These are phyloP conservation scores for Cocos nucifera DNA, from an alignment of 176 grass and related monocot species.

Conservation along the genomic window DNA sequence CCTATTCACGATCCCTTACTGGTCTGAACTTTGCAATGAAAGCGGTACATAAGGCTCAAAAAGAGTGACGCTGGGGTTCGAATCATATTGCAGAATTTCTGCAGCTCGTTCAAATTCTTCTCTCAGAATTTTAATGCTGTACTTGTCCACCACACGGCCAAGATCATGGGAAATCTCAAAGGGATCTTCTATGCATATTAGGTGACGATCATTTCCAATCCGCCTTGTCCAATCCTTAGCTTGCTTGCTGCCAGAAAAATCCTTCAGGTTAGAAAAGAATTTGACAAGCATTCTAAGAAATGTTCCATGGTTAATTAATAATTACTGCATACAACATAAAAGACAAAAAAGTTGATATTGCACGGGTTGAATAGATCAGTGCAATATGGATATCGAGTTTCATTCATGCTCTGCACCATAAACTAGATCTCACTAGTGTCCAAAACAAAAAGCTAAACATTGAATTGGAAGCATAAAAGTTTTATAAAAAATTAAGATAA, in stretches of 20 bases:
- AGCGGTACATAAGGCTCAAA: slow-evolving; percentile 54
- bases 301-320: too few relatives aligned
- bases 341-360: too few relatives aligned
- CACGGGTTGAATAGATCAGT: too few relatives aligned
- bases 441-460: too few relatives aligned
- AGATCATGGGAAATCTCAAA: slow-evolving; percentile 91
- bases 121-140: slow-evolving; percentile 63
- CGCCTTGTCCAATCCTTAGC: slow-evolving; percentile 86
- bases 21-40: neutral
- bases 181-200: slow-evolving; percentile 95
- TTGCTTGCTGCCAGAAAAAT: slow-evolving; percentile 50
- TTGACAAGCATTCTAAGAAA: too few relatives aligned
- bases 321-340: too few relatives aligned
- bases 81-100: slow-evolving; percentile 69
- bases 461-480: too few relatives aligned
- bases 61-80: slow-evolving; percentile 42
- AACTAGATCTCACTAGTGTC: too few relatives aligned
- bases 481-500: too few relatives aligned
- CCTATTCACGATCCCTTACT: too few relatives aligned
- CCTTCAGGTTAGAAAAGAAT: neutral
- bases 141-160: slow-evolving; percentile 82
- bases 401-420: too few relatives aligned
- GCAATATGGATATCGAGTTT: too few relatives aligned
- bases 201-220: slow-evolving; percentile 88
- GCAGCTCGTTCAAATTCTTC: slow-evolving; percentile 97